Conservation (phyloP, 768 basidiomycete genomes). For the Rhodosporidiobolus sp. region DNA sequence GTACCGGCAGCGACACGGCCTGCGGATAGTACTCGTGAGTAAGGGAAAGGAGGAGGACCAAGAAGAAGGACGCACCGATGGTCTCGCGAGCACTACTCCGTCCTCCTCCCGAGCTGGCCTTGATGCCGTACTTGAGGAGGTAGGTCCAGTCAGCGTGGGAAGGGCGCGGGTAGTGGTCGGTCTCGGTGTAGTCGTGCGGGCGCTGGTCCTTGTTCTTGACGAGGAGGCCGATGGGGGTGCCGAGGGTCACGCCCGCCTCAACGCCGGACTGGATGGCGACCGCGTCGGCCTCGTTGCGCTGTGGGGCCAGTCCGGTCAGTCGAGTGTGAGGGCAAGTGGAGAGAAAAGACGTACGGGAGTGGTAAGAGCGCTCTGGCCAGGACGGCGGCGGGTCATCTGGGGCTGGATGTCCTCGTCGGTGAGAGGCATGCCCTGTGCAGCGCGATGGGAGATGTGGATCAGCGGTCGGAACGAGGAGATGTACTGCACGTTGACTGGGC, state of each 20-base stretch:
- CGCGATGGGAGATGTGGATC: background rate
- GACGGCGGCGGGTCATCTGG: slow-evolving; percentile 84
- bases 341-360: slow-evolving; percentile 69
- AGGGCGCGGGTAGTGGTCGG: slow-evolving; percentile 93
- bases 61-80: slow-evolving; percentile 60
- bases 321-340: too few relatives aligned
- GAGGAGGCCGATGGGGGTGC: slow-evolving; percentile 94
- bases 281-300: slow-evolving; percentile 94
- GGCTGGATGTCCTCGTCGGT: slow-evolving; percentile 78
- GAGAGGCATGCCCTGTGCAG: slow-evolving; percentile 70
- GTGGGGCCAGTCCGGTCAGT: background rate
- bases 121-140: slow-evolving; percentile 92
- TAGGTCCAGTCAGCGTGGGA: slow-evolving; percentile 98
- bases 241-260: slow-evolving; percentile 90
- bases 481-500: too few relatives aligned
- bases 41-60: too few relatives aligned
- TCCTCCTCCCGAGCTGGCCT: slow-evolving; percentile 95
- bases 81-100: slow-evolving; percentile 94
- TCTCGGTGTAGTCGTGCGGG: slow-evolving; percentile 97
- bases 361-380: slow-evolving; percentile 93
- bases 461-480: background rate
- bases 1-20: slow-evolving; percentile 96
- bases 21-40: slow-evolving; percentile 44
- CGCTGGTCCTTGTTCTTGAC: slow-evolving; percentile 98
- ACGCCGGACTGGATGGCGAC: slow-evolving; percentile 90